Conservation (phyloP, 345 rosid species). For the Iberis pinnata region DNA sequence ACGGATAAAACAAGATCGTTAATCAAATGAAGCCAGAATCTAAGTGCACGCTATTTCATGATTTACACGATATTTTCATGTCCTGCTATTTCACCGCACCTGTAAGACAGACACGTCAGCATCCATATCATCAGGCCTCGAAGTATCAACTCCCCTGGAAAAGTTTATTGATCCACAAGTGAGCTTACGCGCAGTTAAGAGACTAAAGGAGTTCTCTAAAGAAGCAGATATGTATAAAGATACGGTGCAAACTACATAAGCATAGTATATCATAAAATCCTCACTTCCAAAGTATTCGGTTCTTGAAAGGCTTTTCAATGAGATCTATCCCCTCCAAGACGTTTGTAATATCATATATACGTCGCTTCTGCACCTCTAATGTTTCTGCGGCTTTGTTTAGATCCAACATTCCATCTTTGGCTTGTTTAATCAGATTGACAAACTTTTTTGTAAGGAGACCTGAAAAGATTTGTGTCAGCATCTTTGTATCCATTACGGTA, state of each 20-base stretch:
- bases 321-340: slow-evolving; percentile 98
- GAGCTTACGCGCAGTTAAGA: slow-evolving; percentile 23
- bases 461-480: slow-evolving; percentile 31
- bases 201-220: slow-evolving; percentile 15
- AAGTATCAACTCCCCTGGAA: slow-evolving; percentile 69
- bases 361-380: slow-evolving; percentile 92
- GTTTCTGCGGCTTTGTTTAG: slow-evolving; percentile 88
- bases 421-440: slow-evolving; percentile 64
- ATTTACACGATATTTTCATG: background rate
- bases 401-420: slow-evolving; percentile 87
- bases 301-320: slow-evolving; percentile 90
- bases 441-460: slow-evolving; percentile 93
- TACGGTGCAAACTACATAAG: slow-evolving; percentile 22
- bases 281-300: slow-evolving; percentile 95
- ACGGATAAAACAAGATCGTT: slow-evolving; percentile 25
- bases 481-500: background rate
- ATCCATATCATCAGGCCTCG: slow-evolving; percentile 50
- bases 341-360: slow-evolving; percentile 97
- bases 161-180: slow-evolving; percentile 31
- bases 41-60: background rate
- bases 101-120: slow-evolving; percentile 51
- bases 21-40: slow-evolving; percentile 6
- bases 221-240: slow-evolving; percentile 10
- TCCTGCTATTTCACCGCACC: slow-evolving; percentile 35
- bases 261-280: slow-evolving; percentile 18